Percentiles rank a stretch among this genome's conserved stretches.
Evolutionary conservation across 2,329 filamentous ascomycete genomes (phyloP).

Genomic region (Alternaria dauci): DNA sequence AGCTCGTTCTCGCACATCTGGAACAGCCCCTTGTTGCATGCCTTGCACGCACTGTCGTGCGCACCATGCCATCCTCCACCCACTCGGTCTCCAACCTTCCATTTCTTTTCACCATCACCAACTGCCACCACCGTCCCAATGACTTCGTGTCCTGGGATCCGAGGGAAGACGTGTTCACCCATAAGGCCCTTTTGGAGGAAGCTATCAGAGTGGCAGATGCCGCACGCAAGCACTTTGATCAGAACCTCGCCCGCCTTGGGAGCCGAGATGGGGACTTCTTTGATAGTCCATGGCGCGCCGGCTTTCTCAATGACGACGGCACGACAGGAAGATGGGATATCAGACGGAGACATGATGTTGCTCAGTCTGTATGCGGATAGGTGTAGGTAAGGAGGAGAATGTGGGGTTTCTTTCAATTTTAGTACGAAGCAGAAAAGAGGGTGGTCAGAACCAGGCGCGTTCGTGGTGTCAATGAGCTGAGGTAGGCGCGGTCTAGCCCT

Average conservation of each 20-base stretch:
- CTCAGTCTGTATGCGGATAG: neutral
- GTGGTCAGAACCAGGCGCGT: neutral
- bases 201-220: constrained; percentile 73
- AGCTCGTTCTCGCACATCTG: constrained; percentile 71
- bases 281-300: constrained; percentile 63
- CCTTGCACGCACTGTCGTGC: constrained; percentile 67
- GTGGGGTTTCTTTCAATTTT: neutral
- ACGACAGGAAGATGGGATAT: constrained; percentile 70
- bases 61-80: constrained; percentile 76
- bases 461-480: constrained; percentile 10
- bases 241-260: constrained; percentile 69
- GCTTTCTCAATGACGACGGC: constrained; percentile 67
- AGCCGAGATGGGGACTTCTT: constrained; percentile 65
- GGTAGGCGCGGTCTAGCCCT: neutral
- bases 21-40: constrained; percentile 70
- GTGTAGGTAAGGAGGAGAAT: neutral
- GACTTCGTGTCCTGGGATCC: constrained; percentile 74
- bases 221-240: constrained; percentile 75
- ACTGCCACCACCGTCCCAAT: constrained; percentile 72
- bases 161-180: constrained; percentile 54
- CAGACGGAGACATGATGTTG: constrained; percentile 1
- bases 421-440: neutral
- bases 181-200: constrained; percentile 39
- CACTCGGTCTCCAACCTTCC: constrained; percentile 71
- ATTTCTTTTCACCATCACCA: constrained; percentile 64